Evolutionary conservation across 768 basidiomycete species (phyloP), one percentile per base, ranked within the genome.

Genomic region (Leccinum aurantiacum): DNA sequence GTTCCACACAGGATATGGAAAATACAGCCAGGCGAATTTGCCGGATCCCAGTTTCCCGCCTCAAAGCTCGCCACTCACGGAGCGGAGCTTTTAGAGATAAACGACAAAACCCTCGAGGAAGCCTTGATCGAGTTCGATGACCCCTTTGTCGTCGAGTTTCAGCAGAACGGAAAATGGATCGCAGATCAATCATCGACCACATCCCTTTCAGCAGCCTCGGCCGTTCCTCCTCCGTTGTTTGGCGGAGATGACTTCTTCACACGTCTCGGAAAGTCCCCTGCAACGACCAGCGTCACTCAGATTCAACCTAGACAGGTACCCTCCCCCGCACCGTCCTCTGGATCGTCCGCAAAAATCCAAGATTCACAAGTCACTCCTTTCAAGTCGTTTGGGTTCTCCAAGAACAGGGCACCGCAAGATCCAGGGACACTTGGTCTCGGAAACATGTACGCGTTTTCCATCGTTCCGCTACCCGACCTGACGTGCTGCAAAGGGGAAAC

Each of bases 341-440:
- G 63, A 17, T 66, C 70, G 14, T 65, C 66, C 17, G 64, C 66
- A 24, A 76, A 66, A 38, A 54, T 41, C 19, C 67, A 70, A 19
- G 71, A 75, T 11, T 59, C 66, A n/a, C 66, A 71, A 47, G 54
- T 68, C 49, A 19, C 46, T 55, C 66, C 71, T 37, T 70, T 71
- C 65, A 75, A 67, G 35, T 63, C 74, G n/a, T 76, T 76, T 56
- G 68, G 69, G 44, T 71, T 74, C 49, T 65, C 74, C 60, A 77
- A 75, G 61, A 71, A 64, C 53, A 82, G 82, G 67, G 53, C 69
- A 41, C 58, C 79, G 51, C 63, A 69, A 56, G 86, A 85, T 56
- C 88, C 87, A 8, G 95, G 95, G 2, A 90, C 91, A 0, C 80
- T 95, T 13, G 95, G 95, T 22, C 79, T 98, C 4, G 86, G 86